These are phyloP conservation scores for Eutrema japonicum DNA, from an alignment of 345 rosid genomes.

Conservation along the genomic window DNA sequence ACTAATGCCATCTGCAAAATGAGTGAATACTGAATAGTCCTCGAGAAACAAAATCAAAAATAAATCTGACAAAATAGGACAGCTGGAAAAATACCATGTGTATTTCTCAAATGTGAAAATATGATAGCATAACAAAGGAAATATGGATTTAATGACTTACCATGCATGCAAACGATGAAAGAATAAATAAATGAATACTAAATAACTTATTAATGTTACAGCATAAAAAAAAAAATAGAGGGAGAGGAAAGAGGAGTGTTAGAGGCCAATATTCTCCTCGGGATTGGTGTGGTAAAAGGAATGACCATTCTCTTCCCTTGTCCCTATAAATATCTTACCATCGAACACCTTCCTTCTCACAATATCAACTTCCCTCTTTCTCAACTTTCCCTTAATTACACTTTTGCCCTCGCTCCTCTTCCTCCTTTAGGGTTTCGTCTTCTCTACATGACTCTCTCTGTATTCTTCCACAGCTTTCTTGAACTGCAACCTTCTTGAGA, in stretches of 20 bases:
- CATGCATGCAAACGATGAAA: conserved; percentile 17
- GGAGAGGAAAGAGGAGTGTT: conserved; percentile 48
- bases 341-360: conserved; percentile 38
- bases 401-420: conserved; percentile 1
- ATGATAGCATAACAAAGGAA: neutral
- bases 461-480: conserved; percentile 99
- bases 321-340: conserved; percentile 61
- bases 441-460: conserved; percentile 61
- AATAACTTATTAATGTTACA: neutral
- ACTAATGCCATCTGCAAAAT: conserved; percentile 15
- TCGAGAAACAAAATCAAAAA: conserved; percentile 13
- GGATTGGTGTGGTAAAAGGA: conserved; percentile 80
- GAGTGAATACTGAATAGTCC: conserved; percentile 22
- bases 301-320: conserved; percentile 34
- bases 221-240: neutral
- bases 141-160: neutral
- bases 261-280: conserved; percentile 86
- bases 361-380: conserved; percentile 2
- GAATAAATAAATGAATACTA: neutral
- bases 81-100: neutral
- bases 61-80: conserved; percentile 12
- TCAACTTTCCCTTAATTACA: neutral
- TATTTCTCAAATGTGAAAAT: neutral
- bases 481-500: conserved; percentile 65
- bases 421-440: conserved; percentile 33